Evolutionary conservation across 441 rosid species (phyloP).

Genomic region (Gossypium schwendimanii): DNA sequence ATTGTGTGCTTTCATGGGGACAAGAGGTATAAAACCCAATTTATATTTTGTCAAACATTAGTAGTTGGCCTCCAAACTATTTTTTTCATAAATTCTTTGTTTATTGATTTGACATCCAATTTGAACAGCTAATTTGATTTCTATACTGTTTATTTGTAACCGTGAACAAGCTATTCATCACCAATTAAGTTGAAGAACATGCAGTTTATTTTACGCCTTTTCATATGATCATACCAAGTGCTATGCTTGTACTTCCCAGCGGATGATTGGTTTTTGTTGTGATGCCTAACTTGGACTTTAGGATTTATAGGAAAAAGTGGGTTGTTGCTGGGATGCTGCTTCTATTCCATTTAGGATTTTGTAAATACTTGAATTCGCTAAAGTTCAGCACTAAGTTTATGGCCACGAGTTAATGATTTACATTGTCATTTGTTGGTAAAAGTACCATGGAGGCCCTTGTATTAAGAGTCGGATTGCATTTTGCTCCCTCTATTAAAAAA

Average conservation of each 20-base stretch:
- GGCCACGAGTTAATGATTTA: background rate
- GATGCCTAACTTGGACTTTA: background rate
- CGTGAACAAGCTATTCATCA: background rate
- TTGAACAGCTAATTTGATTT: background rate
- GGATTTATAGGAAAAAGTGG: background rate
- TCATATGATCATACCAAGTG: background rate
- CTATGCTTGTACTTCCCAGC: background rate
- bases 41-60: background rate
- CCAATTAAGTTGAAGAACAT: background rate
- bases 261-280: background rate
- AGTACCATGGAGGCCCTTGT: too few species aligned
- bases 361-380: background rate
- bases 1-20: too few species aligned
- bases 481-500: too few species aligned
- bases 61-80: background rate
- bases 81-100: background rate
- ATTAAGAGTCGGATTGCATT: too few species aligned
- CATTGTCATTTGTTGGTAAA: too few species aligned
- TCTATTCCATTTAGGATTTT: background rate
- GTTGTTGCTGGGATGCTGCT: background rate
- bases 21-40: background rate
- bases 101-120: background rate
- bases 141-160: background rate
- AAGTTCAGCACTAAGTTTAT: background rate
- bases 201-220: background rate